Evolutionary conservation across 208 protist genomes (phyloP), one percentile per base, ranked within the genome.

Genomic region (Entamoeba dispar): DNA sequence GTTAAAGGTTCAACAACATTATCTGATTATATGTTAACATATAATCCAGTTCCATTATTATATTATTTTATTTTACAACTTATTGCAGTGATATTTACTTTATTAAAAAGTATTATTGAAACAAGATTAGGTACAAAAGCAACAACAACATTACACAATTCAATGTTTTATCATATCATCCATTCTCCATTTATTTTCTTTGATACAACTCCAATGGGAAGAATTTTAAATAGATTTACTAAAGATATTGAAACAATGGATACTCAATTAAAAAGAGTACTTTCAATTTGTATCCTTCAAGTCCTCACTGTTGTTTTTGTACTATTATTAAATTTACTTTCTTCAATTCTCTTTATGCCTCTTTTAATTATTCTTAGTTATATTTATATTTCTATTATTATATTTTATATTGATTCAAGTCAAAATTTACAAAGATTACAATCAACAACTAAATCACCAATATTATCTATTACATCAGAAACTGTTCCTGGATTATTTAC

Each of bases 391-490:
- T 15, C 8, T 15, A 27, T 91, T 17, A 47, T 91, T 4, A 38
- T 38, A 22, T 49, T 49, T 49, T 91, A 49, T 49, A 49, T 38
- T 5, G 8, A 8, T 34, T 91, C 95, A 43, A 95, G 95, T 31
- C 94, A 97, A 14, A 97, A 98, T 93, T 91, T 98, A 43, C 96
- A 96, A 92, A 96, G 98, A 49, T 94, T 98, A 12, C 95, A 97
- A 10, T 94, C 95, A 51, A 95, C 97, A 12, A 94, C 96, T 4
- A 96, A 97, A 92, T 98, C 97, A 14, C 98, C 98, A 14, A 95
- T 98, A 19, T 98, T 97, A 93, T 95, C 97, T 0, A 92, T 98
- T 92, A 96, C 98, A 50, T 94, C 92, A 43, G 97, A 98, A 92
- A 97, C 97, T 7, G 92, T 98, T 10, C 93, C 92, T 14, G 97